Evolutionary conservation across 2,329 filamentous ascomycete species (phyloP).

Genomic region (Trichoderma breve): DNA sequence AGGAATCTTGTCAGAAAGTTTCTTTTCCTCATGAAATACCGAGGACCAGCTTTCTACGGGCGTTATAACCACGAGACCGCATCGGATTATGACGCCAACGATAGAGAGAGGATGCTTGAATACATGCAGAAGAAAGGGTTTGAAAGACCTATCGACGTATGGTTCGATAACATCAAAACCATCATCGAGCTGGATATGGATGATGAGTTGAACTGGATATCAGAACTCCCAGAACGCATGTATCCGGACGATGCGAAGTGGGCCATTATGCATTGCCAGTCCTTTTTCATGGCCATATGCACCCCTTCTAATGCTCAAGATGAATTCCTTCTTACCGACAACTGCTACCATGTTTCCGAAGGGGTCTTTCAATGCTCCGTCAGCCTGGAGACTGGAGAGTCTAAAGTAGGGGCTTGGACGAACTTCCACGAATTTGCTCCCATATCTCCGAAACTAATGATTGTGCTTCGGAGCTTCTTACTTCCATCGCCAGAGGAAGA

Average conservation of each 20-base stretch:
- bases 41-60: not conserved
- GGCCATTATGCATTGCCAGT: not conserved
- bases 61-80: not conserved
- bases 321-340: not conserved
- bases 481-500: not conserved
- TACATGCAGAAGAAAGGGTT: not conserved
- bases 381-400: not conserved
- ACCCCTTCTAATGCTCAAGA: not conserved
- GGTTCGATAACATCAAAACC: not conserved
- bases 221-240: not conserved
- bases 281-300: not conserved
- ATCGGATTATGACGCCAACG: not conserved
- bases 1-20: not conserved
- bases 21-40: not conserved
- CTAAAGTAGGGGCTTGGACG: not conserved
- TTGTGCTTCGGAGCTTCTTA: not conserved
- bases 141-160: not conserved
- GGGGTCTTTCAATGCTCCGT: not conserved
- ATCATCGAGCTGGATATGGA: not conserved
- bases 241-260: not conserved
- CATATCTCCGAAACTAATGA: not conserved
- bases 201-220: not conserved
- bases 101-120: not conserved
- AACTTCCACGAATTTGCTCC: not conserved
- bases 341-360: not conserved